Percentiles rank a stretch among this genome's conserved stretches.
These are phyloP conservation scores for Micractinium conductrix DNA, from an alignment of 139 green algal genomes.

Conservation along the genomic window DNA sequence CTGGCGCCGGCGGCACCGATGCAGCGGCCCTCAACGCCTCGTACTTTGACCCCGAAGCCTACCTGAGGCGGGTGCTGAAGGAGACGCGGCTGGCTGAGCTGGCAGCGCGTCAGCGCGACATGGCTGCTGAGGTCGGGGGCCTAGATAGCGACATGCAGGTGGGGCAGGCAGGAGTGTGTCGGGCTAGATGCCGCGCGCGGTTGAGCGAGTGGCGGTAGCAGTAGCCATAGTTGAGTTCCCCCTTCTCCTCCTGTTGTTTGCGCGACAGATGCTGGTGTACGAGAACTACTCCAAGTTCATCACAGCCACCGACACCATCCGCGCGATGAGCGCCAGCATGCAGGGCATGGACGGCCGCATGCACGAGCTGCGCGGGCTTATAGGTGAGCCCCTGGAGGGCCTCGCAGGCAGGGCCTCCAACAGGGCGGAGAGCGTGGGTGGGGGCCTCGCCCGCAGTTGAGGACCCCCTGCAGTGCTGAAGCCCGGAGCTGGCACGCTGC, in stretches of 20 bases:
- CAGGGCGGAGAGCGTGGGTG: too few species aligned
- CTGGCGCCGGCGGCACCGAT: constrained; percentile 5
- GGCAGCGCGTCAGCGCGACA: constrained; percentile 73
- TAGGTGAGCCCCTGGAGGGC: constrained; percentile 1
- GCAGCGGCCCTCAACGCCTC: constrained; percentile 20
- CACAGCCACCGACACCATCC: constrained; percentile 94
- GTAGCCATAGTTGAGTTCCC: too few species aligned
- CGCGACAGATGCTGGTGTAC: constrained; percentile 92
- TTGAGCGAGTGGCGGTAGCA: too few species aligned
- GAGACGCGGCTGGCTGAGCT: constrained; percentile 43
- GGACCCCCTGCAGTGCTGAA: too few species aligned
- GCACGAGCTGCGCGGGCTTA: constrained; percentile 14
- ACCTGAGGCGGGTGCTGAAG: constrained; percentile 34
- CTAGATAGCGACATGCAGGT: constrained; percentile 93
- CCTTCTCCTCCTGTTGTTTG: too few species aligned
- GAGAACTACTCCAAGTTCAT: constrained; percentile 99
- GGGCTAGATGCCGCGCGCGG: too few species aligned
- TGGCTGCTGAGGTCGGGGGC: constrained; percentile 87
- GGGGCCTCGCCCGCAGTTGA: too few species aligned
- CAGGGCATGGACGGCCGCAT: constrained; percentile 68
- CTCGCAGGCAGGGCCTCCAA: too few species aligned
- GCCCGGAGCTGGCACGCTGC: too few species aligned
- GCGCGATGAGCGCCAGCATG: constrained; percentile 70
- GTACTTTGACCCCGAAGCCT: constrained; percentile 40
- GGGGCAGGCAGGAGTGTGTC: background rate